Evolutionary conservation across 495 filamentous ascomycete species (phyloP).

Genomic region (Aspergillus hancockii): DNA sequence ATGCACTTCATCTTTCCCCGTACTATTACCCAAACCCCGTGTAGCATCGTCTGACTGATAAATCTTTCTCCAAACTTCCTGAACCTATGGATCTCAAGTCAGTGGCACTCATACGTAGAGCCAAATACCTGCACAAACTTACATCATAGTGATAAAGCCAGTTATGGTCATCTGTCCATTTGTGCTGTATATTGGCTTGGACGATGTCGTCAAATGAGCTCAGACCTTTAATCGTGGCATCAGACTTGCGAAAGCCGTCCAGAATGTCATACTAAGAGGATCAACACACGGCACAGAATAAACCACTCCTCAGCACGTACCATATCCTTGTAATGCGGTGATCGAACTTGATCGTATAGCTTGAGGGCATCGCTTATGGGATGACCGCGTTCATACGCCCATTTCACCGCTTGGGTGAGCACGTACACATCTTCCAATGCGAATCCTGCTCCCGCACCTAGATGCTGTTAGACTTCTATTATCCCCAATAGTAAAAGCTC

Average conservation of each 20-base stretch:
- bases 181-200: background rate
- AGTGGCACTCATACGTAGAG: too few relatives aligned
- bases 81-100: too few relatives aligned
- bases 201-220: slow-evolving; percentile 18
- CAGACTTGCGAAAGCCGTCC: slow-evolving; percentile 16
- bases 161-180: slow-evolving; percentile 12
- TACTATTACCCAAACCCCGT: background rate
- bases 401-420: slow-evolving; percentile 35
- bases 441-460: slow-evolving; percentile 60
- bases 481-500: too few relatives aligned
- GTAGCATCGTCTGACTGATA: slow-evolving; percentile 17
- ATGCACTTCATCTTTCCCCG: background rate
- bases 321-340: slow-evolving; percentile 28
- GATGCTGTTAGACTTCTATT: slow-evolving; percentile 1
- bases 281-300: background rate
- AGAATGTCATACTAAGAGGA: slow-evolving; percentile 20
- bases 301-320: background rate
- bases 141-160: slow-evolving; percentile 25
- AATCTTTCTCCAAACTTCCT: slow-evolving; percentile 17
- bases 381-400: slow-evolving; percentile 15
- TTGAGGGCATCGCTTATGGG: slow-evolving; percentile 15
- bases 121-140: too few relatives aligned
- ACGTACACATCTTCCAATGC: slow-evolving; percentile 61
- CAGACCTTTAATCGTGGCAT: background rate
- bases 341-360: slow-evolving; percentile 25